Evolutionary conservation across 441 rosid genomes (phyloP), one percentile per base, ranked within the genome.

Genomic region (Flueggea neowawraea): DNA sequence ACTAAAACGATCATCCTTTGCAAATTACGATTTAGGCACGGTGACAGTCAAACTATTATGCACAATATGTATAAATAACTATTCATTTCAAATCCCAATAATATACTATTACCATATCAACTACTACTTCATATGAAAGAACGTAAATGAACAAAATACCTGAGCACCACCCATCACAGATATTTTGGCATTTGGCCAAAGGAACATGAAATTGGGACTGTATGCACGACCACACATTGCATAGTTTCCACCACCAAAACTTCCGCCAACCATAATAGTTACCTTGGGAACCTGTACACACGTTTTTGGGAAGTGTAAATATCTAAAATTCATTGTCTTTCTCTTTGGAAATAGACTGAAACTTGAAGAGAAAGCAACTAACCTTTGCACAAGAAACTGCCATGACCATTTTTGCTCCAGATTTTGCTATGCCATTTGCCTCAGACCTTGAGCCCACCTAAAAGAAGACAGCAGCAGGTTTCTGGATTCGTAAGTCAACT

Each of bases 161-260:
- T 94, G 99, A 69, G 88, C 78, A 67, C 99, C 97, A 12, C 99
- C 99, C 99, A 94, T 94, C 67, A 91, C 88, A 4, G 96, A 93
- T 57, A 91, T 91, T 82, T 79, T 80, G 44, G 99, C 93, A 72
- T 90, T 94, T 67, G 99, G 99, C 99, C 99, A 89, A 14, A 89
- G 84, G 79, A 94, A 94, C 86, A 94, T 67, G 75, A 94, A 94
- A 75, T 82, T 71, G 55, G 99, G 96, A 77, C 82, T 89, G 64
- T 84, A 94, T 44, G 99, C 94, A 74, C 97, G 97, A 6, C 99
- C 99, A 55, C 99, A 94, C 99, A 94, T 94, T 31, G 99, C 99
- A 71, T 94, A 91, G 73, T 94, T 91, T 75, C 99, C 99, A 55
- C 97, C 99, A 63, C 99, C 99, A 60, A 89, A 94, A 74, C 99